Conservation (phyloP, 371 early-diverging fungal species). For the Haplosporangium sp. region DNA sequence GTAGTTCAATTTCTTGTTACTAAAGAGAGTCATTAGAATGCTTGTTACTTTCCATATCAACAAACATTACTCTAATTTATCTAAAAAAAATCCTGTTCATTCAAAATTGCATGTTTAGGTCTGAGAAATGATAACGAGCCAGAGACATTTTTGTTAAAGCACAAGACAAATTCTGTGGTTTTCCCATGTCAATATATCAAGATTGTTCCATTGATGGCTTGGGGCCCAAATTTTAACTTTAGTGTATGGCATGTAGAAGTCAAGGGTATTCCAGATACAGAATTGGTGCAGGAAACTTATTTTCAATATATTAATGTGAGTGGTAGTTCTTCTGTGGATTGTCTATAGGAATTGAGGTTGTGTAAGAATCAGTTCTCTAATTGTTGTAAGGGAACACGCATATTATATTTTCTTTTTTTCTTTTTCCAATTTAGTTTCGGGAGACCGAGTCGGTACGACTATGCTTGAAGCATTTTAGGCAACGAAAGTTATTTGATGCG, state of each 20-base stretch:
- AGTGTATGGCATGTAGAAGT: slow-evolving; percentile 95
- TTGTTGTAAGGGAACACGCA: too few species aligned
- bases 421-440: slow-evolving; percentile 61
- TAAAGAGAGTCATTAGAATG: too few species aligned
- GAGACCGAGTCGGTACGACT: slow-evolving; percentile 85
- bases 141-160: slow-evolving; percentile 89
- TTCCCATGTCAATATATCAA: slow-evolving; percentile 92
- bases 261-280: slow-evolving; percentile 77
- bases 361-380: too few species aligned
- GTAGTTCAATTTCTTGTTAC: too few species aligned
- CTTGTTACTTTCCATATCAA: too few species aligned
- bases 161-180: slow-evolving; percentile 71
- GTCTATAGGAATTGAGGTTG: too few species aligned
- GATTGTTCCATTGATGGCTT: slow-evolving; percentile 92
- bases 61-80: neutral
- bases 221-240: slow-evolving; percentile 95
- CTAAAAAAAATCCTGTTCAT: neutral
- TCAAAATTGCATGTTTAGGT: slow-evolving; percentile 55
- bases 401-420: neutral
- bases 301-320: slow-evolving; percentile 76
- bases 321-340: neutral
- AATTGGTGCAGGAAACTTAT: slow-evolving; percentile 71
- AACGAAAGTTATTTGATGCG: slow-evolving; percentile 78
- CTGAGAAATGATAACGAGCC: slow-evolving; percentile 90
- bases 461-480: slow-evolving; percentile 91